These are phyloP conservation scores for Alternaria sp. DNA, from an alignment of 2,329 filamentous ascomycete species.

Conservation along the genomic window DNA sequence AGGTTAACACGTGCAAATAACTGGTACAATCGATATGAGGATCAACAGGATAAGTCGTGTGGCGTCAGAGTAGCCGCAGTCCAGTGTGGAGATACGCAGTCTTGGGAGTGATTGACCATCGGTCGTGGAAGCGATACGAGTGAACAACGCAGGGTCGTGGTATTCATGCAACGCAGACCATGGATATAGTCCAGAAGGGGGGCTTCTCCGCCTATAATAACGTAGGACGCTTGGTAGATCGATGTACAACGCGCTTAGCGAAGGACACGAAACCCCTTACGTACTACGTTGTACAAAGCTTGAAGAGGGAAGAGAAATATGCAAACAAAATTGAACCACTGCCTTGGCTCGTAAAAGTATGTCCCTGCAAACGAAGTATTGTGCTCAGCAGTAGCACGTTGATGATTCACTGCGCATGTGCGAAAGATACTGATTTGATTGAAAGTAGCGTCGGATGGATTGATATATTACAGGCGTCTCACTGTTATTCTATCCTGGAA, in stretches of 20 bases:
- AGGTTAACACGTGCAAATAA: not conserved
- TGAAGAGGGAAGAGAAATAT: not conserved
- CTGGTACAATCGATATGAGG: not conserved
- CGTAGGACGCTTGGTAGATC: constrained; percentile 1
- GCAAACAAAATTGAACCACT: not conserved
- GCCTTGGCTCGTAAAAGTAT: not conserved
- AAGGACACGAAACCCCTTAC: constrained; percentile 11
- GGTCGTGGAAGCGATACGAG: not conserved
- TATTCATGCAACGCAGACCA: not conserved
- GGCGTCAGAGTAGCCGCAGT: not conserved
- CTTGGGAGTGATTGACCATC: constrained; percentile 1
- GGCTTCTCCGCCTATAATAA: not conserved
- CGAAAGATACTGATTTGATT: not conserved
- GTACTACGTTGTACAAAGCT: constrained; percentile 8
- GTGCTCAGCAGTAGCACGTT: not conserved
- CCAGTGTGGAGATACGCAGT: constrained; percentile 1
- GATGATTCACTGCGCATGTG: not conserved
- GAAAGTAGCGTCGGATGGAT: not conserved
- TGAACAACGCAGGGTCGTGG: not conserved
- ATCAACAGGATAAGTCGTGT: not conserved
- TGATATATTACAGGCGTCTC: not conserved
- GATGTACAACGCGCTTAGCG: constrained; percentile 8
- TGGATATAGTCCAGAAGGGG: not conserved
- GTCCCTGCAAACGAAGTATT: not conserved
- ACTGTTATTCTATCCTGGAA: not conserved